Percentiles rank a stretch among this genome's conserved stretches.
phyloP scores from a whole-genome alignment of 176 grass and related monocot genomes.

The Aegilops tauschii region DNA sequence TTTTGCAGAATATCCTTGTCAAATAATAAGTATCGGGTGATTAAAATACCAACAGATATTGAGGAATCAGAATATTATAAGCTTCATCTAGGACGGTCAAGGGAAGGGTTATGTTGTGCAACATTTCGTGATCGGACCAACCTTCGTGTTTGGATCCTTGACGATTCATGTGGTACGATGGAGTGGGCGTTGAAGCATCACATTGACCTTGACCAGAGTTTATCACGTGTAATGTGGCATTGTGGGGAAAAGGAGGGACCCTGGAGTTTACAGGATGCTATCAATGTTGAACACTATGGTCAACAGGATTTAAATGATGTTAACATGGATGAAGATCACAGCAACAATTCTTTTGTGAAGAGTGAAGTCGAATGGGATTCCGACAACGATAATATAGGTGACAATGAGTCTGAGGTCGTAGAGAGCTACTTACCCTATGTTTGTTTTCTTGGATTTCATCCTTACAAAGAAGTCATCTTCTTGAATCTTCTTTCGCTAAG shows the following conservation, averaged over 20 bases:
- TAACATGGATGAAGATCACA: not conserved
- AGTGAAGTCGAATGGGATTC: not conserved
- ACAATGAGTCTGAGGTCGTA: not conserved
- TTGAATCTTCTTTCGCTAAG: not conserved
- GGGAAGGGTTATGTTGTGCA: not conserved
- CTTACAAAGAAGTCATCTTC: not conserved
- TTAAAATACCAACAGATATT: not conserved
- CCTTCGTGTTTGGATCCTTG: conserved; percentile 4
- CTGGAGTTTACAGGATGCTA: not conserved
- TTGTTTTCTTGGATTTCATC: not conserved
- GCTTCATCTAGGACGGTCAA: not conserved
- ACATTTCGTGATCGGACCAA: not conserved
- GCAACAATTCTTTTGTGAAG: not conserved
- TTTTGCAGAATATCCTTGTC: conserved; percentile 9
- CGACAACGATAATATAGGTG: not conserved
- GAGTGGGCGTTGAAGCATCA: not conserved
- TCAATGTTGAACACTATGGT: not conserved
- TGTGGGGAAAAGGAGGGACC: not conserved
- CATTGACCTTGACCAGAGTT: not conserved
- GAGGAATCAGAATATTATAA: not conserved
- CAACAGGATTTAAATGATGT: not conserved
- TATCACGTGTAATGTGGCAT: not conserved
- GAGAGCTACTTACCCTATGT: not conserved
- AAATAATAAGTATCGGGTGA: not conserved
- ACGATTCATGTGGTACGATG: not conserved